These are phyloP conservation scores for Pseudocercospora macadamiae DNA, from an alignment of 2,329 filamentous ascomycete species.

Conservation along the genomic window DNA sequence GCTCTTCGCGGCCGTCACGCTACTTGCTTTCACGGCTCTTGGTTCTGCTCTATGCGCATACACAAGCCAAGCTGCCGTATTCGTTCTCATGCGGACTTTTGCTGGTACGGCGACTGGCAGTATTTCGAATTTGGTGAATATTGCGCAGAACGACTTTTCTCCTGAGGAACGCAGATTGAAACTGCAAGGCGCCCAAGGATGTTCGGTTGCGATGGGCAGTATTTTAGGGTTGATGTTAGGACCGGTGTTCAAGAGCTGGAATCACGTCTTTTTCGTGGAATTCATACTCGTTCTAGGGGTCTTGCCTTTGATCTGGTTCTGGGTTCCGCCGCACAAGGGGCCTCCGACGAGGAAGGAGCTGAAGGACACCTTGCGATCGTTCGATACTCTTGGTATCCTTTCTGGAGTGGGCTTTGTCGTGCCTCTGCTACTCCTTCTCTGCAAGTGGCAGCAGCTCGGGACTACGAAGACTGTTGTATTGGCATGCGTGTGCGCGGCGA, in stretches of 20 bases:
- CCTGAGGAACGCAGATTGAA: constrained; percentile 14
- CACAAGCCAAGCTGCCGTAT: not conserved
- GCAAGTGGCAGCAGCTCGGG: constrained; percentile 15
- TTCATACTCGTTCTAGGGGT: not conserved
- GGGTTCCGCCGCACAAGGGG: not conserved
- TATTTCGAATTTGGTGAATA: constrained; percentile 29
- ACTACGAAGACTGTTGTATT: constrained; percentile 12
- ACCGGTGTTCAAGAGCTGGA: constrained; percentile 14
- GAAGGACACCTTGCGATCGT: constrained; percentile 1
- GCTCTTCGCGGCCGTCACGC: constrained; percentile 18
- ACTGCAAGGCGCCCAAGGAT: constrained; percentile 29
- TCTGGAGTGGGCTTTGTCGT: constrained; percentile 16
- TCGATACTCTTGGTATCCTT: constrained; percentile 27
- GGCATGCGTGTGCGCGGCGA: constrained; percentile 5
- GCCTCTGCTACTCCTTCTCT: constrained; percentile 16
- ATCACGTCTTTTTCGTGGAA: constrained; percentile 1
- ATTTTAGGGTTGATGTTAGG: constrained; percentile 23
- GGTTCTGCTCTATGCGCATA: constrained; percentile 16
- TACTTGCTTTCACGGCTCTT: constrained; percentile 13
- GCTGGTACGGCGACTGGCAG: constrained; percentile 23
- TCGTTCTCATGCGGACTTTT: constrained; percentile 22
- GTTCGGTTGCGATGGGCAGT: constrained; percentile 25
- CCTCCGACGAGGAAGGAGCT: not conserved
- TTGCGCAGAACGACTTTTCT: constrained; percentile 28
- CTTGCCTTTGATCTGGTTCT: not conserved